Evolutionary conservation across 257 asterid species (phyloP).

Genomic region (Gentiana straminea): DNA sequence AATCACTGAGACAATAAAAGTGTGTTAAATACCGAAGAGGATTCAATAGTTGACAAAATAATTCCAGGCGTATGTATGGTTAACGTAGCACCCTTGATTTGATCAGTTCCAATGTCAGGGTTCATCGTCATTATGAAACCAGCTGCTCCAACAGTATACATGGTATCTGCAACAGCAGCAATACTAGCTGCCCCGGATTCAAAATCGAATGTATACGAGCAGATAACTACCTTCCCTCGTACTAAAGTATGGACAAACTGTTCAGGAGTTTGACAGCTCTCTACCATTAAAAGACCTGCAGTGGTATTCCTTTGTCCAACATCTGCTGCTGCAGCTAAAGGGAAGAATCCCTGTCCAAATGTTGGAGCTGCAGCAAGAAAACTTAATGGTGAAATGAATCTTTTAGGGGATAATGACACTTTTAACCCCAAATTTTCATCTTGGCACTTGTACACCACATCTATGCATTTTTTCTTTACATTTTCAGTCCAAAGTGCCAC

Average conservation of each 20-base stretch:
- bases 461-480: too few relatives aligned
- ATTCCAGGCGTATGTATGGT: constrained; percentile 46
- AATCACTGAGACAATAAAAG: too few relatives aligned
- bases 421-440: background rate
- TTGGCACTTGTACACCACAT: too few relatives aligned
- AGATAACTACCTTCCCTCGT: constrained; percentile 50
- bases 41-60: constrained; percentile 40
- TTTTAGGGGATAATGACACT: background rate
- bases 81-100: constrained; percentile 29
- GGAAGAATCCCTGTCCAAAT: constrained; percentile 25
- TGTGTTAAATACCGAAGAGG: constrained; percentile 37
- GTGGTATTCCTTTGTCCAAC: constrained; percentile 34
- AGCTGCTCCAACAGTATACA: constrained; percentile 39
- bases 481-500: too few relatives aligned
- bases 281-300: constrained; percentile 27
- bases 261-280: constrained; percentile 48
- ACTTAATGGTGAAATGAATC: background rate
- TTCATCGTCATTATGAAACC: constrained; percentile 63
- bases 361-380: constrained; percentile 45
- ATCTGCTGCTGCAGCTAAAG: constrained; percentile 58
- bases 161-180: constrained; percentile 41
- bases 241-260: constrained; percentile 36
- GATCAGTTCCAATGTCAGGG: constrained; percentile 42
- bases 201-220: constrained; percentile 46
- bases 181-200: constrained; percentile 40